These are phyloP conservation scores for Acer campestre DNA, from an alignment of 345 rosid species.

Conservation along the genomic window DNA sequence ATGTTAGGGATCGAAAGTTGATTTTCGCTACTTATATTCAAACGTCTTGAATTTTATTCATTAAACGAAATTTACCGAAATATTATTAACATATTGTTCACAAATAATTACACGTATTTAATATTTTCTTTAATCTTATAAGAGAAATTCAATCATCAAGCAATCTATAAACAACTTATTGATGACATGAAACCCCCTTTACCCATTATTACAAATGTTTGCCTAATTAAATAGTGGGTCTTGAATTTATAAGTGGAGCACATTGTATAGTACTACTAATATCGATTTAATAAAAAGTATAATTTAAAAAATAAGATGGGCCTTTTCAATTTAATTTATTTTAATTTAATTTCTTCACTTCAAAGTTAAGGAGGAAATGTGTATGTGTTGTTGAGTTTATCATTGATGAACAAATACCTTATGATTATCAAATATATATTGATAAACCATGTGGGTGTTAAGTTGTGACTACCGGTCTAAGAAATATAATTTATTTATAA, in stretches of 20 bases:
- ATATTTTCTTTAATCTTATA: no score
- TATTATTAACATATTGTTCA: neutral
- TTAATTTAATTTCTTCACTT: conserved; percentile 36
- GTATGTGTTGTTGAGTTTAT: conserved; percentile 8
- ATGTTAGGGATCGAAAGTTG: neutral
- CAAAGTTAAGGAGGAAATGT: conserved; percentile 36
- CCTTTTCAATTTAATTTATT: no score
- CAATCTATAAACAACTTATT: no score
- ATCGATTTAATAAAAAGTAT: neutral
- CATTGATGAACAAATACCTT: conserved; percentile 10
- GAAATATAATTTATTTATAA: no score
- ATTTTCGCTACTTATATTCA: no score
- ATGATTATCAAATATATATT: neutral
- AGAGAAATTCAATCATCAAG: neutral
- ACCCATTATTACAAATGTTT: neutral
- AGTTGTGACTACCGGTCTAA: neutral
- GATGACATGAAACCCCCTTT: neutral
- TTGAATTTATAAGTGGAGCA: neutral
- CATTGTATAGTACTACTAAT: neutral
- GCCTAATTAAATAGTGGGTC: neutral
- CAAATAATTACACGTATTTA: no score
- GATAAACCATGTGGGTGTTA: neutral
- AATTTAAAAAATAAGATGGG: neutral
- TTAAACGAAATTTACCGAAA: no score
- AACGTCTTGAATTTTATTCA: no score